Conservation (phyloP, 192 early-diverging fungal species). For the Backusella tarrabulga region DNA sequence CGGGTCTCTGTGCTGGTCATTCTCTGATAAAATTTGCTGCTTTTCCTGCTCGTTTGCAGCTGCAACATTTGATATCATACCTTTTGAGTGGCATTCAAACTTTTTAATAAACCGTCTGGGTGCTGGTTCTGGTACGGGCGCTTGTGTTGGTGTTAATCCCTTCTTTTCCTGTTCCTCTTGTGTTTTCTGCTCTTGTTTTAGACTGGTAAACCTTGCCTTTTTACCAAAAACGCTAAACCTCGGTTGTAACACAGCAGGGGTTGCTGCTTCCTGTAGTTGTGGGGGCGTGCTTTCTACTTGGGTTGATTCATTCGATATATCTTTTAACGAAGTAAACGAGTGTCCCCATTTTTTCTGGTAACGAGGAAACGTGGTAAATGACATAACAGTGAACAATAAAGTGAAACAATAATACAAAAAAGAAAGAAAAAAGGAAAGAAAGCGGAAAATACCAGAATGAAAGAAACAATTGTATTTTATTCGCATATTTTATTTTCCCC, state of each 20-base stretch:
- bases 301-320: neutral
- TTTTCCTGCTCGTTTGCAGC: neutral
- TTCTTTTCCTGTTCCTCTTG: neutral
- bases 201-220: neutral
- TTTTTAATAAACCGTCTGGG: neutral
- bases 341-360: constrained; percentile 1
- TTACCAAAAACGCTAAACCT: constrained; percentile 14
- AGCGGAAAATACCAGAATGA: neutral
- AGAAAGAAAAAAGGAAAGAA: neutral
- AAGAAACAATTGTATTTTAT: neutral
- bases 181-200: neutral
- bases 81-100: neutral
- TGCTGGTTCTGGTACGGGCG: neutral
- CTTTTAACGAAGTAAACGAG: neutral
- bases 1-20: neutral
- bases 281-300: neutral
- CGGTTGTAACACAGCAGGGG: neutral
- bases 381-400: neutral
- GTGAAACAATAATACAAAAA: neutral
- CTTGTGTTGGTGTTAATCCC: neutral
- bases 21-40: neutral
- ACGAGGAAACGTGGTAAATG: constrained; percentile 9
- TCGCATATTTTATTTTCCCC: constrained; percentile 2
- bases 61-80: neutral
- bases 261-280: neutral